Base-by-base conservation (phyloP, 2,329 filamentous ascomycete genomes). In the Samsoniella hepiali region DNA sequence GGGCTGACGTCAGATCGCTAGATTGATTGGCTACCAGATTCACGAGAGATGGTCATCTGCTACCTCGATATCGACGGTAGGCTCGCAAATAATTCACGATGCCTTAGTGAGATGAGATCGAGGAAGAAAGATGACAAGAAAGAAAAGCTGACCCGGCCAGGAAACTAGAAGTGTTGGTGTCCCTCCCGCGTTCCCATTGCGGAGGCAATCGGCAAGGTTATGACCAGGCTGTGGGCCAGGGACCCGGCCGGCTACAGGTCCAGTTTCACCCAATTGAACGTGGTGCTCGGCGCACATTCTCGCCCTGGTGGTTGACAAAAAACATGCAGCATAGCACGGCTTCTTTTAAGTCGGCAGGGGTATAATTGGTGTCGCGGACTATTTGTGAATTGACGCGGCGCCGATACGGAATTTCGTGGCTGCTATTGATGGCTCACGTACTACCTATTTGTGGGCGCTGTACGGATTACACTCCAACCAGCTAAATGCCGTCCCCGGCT, bases 401-500 rank as follows among this genome's bases (percentile, higher is more conserved):
- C 47, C 11, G 8, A 29, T 29, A 4, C 8, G 22, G 22, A 29
- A 11, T 11, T 36, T 8, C n/a, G 15, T 8, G 31, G 29, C 49
- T 34, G 32, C 49, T 51, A 10, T 7, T 38, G 34, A 8, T 10
- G 34, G 34, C 11, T 22, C 22, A 22, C 34, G 38, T 40, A 13
- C 13, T 22, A 22, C 22, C 22, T 22, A 40, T 15, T 15, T 5
- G 11, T 50, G 3, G 45, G 29, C 27, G 7, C 11, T 32, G 29
- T 22, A 17, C 11, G 15, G 27, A 9, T 5, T n/a, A 32, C 2
- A 40, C 34, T n/a, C 34, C 34, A 10, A 47, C 49, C 7, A 22
- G 13, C 45, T 62, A 65, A 50, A 50, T 53, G 63, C 63, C 54
- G 66, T 70, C 65, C 57, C 66, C 64, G 62, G 68, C 67, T 50